Conservation (phyloP, 345 rosid species). For the Syzygium jambos region DNA sequence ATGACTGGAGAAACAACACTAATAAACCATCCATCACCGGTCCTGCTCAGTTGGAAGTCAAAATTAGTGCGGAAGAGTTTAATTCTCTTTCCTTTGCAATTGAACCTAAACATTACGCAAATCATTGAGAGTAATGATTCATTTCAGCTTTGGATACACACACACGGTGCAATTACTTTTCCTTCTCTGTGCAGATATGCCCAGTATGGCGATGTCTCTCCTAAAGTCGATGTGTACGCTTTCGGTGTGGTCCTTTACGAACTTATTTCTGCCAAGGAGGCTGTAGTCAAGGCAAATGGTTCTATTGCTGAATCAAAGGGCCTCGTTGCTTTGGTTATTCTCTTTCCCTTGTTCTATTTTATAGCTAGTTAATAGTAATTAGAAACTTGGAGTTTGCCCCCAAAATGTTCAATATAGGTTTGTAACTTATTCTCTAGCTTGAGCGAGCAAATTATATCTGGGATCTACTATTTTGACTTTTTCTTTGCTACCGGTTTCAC, state of each 20-base stretch:
- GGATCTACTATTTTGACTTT: not conserved
- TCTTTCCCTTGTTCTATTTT: not conserved
- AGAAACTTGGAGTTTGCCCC: not conserved
- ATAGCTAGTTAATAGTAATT: not conserved
- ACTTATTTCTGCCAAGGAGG: constrained; percentile 85
- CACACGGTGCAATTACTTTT: not conserved
- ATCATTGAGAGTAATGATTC: not conserved
- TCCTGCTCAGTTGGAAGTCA: not conserved
- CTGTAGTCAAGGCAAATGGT: constrained; percentile 52
- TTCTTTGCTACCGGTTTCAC: not conserved
- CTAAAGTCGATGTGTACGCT: constrained; percentile 90
- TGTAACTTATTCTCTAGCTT: not conserved
- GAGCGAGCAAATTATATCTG: not conserved
- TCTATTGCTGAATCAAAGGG: constrained; percentile 56
- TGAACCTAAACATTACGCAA: not conserved
- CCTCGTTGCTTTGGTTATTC: constrained; percentile 75
- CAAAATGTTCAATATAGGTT: not conserved
- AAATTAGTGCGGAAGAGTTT: not conserved
- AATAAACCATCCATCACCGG: not conserved
- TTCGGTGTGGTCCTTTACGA: constrained; percentile 96
- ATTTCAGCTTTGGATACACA: not conserved
- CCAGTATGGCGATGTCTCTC: constrained; percentile 78
- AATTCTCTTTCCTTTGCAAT: not conserved
- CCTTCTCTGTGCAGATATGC: constrained; percentile 53
- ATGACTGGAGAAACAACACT: not conserved